Evolutionary conservation across 805 yeast genomes (phyloP), one percentile per base, ranked within the genome.

Genomic region (Metschnikowia aberdeeniae): DNA sequence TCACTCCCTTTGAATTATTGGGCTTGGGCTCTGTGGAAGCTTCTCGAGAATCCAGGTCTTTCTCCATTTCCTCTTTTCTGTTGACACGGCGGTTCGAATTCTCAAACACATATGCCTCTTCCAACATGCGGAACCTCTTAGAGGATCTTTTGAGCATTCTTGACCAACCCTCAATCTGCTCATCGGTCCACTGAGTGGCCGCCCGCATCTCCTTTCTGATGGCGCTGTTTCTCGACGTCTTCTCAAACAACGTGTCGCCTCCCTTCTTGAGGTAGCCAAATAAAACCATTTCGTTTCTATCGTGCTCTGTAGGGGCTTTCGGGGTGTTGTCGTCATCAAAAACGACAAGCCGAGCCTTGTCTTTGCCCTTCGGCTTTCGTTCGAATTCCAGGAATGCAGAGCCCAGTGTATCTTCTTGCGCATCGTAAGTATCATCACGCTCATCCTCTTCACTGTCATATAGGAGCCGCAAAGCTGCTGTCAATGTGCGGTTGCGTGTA

Each of bases 101-200:
- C 36, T 44, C 39, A n/a, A 39, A 36, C 17, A 45, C 46, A 29
- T 69, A 81, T 50, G 76, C 76, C 42, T 82, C 84, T 55, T 86
- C 95, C 45, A 86, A 60, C 2, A 79, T 47, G 53, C 77, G 76
- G 51, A 77, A 82, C 45, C 86, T 71, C 36, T 72, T 70, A 0
- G 93, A 89, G 35, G 81, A 77, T 55, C 77, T 78, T 42, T 78
- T 73, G 14, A 89, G 60, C 84, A 86, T 84, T 45, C 85, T 68
- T 1, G 84, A 84, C 97, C 97, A 92, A 0, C 96, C 96, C 70
- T 90, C 97, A 39, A 92, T 80, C 60, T 88, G 96, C 58, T 89
- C 96, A 62, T 89, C 90, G 0, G 89, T 72, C 96, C 95, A 89
- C 1, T 71, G 70, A 0, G 83, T 76, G 32, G 71, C 69, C 5